phyloP scores from a whole-genome alignment of 2,329 filamentous ascomycete genomes.

The Hortaea werneckii region DNA sequence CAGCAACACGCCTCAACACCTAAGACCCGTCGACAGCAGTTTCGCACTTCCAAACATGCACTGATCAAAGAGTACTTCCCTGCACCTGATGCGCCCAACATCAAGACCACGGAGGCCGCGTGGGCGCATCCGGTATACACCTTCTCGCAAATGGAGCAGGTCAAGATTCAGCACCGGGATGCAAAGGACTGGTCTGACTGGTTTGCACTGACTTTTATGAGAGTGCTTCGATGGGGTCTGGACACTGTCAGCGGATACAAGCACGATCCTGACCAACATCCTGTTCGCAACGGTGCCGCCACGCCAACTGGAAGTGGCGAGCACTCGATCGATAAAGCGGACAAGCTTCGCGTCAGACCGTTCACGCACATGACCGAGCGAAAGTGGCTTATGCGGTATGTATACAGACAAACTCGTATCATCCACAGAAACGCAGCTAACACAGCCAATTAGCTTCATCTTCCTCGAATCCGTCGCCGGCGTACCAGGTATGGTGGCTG shows the following conservation, averaged over 20 bases:
- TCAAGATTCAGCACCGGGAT: conserved; percentile 67
- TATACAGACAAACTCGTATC: no score
- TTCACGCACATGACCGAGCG: conserved; percentile 65
- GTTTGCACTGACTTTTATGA: conserved; percentile 66
- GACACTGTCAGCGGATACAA: conserved; percentile 73
- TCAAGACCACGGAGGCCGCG: conserved; percentile 37
- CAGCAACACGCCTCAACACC: conserved; percentile 15
- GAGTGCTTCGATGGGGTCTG: conserved; percentile 66
- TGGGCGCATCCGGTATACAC: conserved; percentile 53
- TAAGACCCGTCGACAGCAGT: conserved; percentile 22
- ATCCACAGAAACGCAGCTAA: no score
- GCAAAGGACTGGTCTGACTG: conserved; percentile 65
- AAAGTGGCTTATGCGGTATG: conserved; percentile 69
- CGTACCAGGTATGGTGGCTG: conserved; percentile 93
- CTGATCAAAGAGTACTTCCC: conserved; percentile 39
- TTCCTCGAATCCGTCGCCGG: conserved; percentile 93
- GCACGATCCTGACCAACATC: conserved; percentile 42
- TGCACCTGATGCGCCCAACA: conserved; percentile 32
- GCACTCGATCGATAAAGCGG: conserved; percentile 17
- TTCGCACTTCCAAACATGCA: conserved; percentile 29
- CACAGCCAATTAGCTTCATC: conserved; percentile 45
- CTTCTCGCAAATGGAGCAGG: conserved; percentile 63
- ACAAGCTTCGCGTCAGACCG: conserved; percentile 25
- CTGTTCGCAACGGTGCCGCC: not conserved
- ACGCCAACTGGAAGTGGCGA: not conserved